Evolutionary conservation across 2,329 filamentous ascomycete species (phyloP), one percentile per base, ranked within the genome.

Genomic region (Botrytis deweyae): DNA sequence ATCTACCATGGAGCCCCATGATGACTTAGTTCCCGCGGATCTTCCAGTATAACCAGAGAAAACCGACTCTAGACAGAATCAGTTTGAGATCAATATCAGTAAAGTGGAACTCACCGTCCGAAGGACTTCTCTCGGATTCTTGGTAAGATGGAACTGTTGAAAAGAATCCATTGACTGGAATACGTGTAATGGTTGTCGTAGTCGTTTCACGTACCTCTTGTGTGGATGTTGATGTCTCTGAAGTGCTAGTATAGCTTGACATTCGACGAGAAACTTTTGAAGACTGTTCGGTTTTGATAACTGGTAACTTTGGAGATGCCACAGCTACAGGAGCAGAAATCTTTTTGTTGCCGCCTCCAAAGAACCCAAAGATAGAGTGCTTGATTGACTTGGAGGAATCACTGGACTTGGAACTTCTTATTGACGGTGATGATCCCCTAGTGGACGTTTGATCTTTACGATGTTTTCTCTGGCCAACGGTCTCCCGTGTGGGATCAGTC

Each of bases 31-130:
- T 25, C 81, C 80, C 18, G 78, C 80, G 49, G 79, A 79, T 63
- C 74, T 78, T 29, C 84, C 82, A 33, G 85, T 86, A 80, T 84
- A 83, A 76, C 82, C 85, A 0, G 86, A 86, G 46, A 85, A 79
- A 4, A 84, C 82, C 7, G 86, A 87, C 70, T 86, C 86, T 82
- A 76, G n/a, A 76, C 80, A 29, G 71, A 75, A 74, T 77, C 71
- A 78, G 77, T 55, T 73, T 36, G 69, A 20, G 69, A 16, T 52
- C 49, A 20, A 72, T 36, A 42, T 29, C 4, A 52, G 8, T 33
- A 25, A 58, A 42, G 18, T 36, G 18, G 8, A 61, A 66, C 73
- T 49, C 72, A 80, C 79, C 76, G 68, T 80, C 76, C 33, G 78
- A 80, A 36, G 73, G 67, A 68, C 67, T 75, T 58, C 73, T 68